Evolutionary conservation across 306 rosid genomes (phyloP).

Genomic region (Lagenaria siceraria): DNA sequence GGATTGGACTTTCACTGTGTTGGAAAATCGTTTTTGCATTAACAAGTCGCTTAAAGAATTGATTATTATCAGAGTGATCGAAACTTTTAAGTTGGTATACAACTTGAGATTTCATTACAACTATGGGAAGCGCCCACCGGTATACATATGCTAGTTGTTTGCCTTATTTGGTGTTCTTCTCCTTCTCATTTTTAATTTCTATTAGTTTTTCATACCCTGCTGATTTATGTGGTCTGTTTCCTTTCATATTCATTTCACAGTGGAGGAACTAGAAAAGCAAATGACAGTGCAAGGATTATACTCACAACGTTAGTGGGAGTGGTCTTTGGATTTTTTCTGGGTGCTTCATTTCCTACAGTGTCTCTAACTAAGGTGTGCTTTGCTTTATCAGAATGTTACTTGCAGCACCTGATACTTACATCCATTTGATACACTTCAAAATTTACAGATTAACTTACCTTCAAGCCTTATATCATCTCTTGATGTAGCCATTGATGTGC

Average conservation of each 20-base stretch:
- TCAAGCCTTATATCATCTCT: constrained; percentile 54
- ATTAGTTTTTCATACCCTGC: neutral
- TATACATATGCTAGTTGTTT: constrained; percentile 15
- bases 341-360: constrained; percentile 51
- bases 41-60: constrained; percentile 20
- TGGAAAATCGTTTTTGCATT: constrained; percentile 24
- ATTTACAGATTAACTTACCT: constrained; percentile 71
- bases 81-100: constrained; percentile 22
- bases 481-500: constrained; percentile 50
- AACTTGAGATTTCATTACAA: constrained; percentile 13
- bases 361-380: constrained; percentile 53
- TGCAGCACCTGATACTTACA: constrained; percentile 1
- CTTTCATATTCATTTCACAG: constrained; percentile 24
- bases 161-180: neutral
- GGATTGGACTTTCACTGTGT: neutral
- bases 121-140: constrained; percentile 18
- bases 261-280: constrained; percentile 36
- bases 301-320: constrained; percentile 50
- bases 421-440: constrained; percentile 17
- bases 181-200: neutral
- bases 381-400: neutral
- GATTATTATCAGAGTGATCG: constrained; percentile 13
- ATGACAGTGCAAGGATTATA: constrained; percentile 47
- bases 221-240: constrained; percentile 7
- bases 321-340: constrained; percentile 66